phyloP scores from a whole-genome alignment of 148 eudicot genomes.

The Bassia scoparia region DNA sequence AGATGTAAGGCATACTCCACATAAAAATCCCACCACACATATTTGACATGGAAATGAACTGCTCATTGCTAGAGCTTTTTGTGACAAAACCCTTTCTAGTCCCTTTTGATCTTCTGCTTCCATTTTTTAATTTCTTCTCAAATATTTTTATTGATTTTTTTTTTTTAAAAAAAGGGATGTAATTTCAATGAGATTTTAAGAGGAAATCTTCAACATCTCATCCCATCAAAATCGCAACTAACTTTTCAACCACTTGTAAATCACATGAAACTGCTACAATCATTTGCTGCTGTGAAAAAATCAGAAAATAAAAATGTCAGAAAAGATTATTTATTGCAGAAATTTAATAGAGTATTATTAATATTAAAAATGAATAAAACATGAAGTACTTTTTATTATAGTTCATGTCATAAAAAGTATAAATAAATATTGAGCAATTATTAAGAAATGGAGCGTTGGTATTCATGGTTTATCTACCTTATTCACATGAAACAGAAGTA shows the following conservation, averaged over 20 bases:
- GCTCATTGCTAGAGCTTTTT: conserved; percentile 71
- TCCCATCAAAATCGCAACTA: conserved; percentile 14
- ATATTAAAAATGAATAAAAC: not conserved
- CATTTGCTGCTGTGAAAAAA: conserved; percentile 13
- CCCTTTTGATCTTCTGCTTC: conserved; percentile 50
- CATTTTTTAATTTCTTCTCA: too few relatives aligned
- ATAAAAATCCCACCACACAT: conserved; percentile 82
- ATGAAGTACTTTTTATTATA: too few relatives aligned
- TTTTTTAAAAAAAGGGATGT: not conserved
- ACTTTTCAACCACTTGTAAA: conserved; percentile 33
- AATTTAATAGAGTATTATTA: not conserved
- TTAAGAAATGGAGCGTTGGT: conserved; percentile 5
- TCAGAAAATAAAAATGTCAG: conserved; percentile 14
- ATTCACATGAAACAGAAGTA: conserved; percentile 22
- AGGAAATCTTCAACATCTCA: not conserved
- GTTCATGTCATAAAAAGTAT: too few relatives aligned
- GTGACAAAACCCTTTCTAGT: conserved; percentile 74
- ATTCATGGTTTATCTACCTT: conserved; percentile 25
- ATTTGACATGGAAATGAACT: conserved; percentile 85
- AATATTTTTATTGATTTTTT: conserved; percentile 10
- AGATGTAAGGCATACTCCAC: conserved; percentile 80
- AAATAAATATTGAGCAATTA: conserved; percentile 1
- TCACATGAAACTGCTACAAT: conserved; percentile 27
- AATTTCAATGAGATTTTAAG: not conserved
- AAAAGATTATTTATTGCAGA: not conserved